Evolutionary conservation across 805 yeast genomes (phyloP), one percentile per base, ranked within the genome.

Genomic region (Candida xyloterini): DNA sequence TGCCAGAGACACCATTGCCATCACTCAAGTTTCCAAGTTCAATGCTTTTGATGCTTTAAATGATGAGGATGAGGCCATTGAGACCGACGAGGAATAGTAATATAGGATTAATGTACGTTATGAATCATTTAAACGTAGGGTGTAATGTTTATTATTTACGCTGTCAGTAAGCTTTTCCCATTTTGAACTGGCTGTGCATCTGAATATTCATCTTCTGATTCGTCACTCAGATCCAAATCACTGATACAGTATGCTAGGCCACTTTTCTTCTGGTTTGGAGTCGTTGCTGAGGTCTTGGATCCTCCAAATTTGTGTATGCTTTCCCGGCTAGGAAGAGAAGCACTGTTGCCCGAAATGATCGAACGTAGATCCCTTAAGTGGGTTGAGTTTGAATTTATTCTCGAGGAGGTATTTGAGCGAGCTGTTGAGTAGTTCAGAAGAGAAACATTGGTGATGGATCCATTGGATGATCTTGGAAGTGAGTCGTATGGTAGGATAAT

Each of bases 11-110:
- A 72, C 79, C 44, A 70, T 77, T 52, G 78, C 87, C 27, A 87
- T 81, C 48, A 76, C 80, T 48, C 83, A 76, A 46, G 76, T 78
- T 46, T 70, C 71, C 30, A 71, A 76, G 15, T 85, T 84, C 72
- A 85, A 85, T 62, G 91, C 93, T 4, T 85, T 85, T 60, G 89
- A 81, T 52, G 91, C 91, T 18, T 75, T 85, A 56, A 83, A 76
- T 21, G 68, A 66, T 42, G 78, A 71, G 22, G 81, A 70, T 20
- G 82, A 46, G 33, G 47, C 49, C 13, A 42, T 47, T 26, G 48
- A 33, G 25, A 57, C 52, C 20, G 55, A 46, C 20, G 62, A 56
- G 14, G 60, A 55, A 28, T 38, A 42, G 30, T 31, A 32, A 38
- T 38, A 38, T 32, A 38, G 35, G 42, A 38, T 38, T 41, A 41